Percentiles rank a stretch among this genome's conserved stretches.
phyloP scores from a whole-genome alignment of 2,329 filamentous ascomycete genomes.

The Aspergillus sclerotialis region DNA sequence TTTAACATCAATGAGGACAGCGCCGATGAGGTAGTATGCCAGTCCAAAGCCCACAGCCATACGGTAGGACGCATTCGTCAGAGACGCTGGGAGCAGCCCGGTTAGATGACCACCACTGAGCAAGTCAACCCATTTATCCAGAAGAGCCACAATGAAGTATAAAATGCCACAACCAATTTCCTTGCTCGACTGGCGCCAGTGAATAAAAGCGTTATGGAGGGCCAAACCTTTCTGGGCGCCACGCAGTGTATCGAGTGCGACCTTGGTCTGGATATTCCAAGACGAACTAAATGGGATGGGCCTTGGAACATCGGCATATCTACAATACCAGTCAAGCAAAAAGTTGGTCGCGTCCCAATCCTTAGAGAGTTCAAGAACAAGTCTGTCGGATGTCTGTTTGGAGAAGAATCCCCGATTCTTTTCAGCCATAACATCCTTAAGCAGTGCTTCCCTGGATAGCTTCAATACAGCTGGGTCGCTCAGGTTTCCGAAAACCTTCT shows the following conservation, averaged over 20 bases:
- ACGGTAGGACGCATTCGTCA: conserved; percentile 33
- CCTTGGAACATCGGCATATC: conserved; percentile 40
- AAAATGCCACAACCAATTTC: conserved; percentile 49
- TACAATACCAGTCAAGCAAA: conserved; percentile 48
- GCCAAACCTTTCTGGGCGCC: conserved; percentile 49
- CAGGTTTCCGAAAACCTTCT: conserved; percentile 37
- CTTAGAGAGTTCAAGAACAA: conserved; percentile 45
- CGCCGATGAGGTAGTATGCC: conserved; percentile 51
- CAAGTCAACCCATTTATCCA: conserved; percentile 50
- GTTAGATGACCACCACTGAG: conserved; percentile 38
- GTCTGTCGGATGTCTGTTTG: conserved; percentile 36
- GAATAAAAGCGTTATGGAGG: conserved; percentile 51
- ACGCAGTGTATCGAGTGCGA: conserved; percentile 46
- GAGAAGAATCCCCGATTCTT: conserved; percentile 37
- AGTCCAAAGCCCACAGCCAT: conserved; percentile 50
- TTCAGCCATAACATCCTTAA: conserved; percentile 41
- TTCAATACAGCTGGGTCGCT: conserved; percentile 45
- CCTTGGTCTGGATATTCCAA: conserved; percentile 53
- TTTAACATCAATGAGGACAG: conserved; percentile 50
- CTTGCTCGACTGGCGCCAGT: conserved; percentile 51
- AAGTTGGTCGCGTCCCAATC: conserved; percentile 50
- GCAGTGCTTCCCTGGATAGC: conserved; percentile 40
- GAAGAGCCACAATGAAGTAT: conserved; percentile 49
- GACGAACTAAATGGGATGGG: conserved; percentile 50
- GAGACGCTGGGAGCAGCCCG: conserved; percentile 30